Percentiles rank a stretch among this genome's conserved stretches.
phyloP scores from a whole-genome alignment of 2,329 filamentous ascomycete species.

The Ascochyta pisi region DNA sequence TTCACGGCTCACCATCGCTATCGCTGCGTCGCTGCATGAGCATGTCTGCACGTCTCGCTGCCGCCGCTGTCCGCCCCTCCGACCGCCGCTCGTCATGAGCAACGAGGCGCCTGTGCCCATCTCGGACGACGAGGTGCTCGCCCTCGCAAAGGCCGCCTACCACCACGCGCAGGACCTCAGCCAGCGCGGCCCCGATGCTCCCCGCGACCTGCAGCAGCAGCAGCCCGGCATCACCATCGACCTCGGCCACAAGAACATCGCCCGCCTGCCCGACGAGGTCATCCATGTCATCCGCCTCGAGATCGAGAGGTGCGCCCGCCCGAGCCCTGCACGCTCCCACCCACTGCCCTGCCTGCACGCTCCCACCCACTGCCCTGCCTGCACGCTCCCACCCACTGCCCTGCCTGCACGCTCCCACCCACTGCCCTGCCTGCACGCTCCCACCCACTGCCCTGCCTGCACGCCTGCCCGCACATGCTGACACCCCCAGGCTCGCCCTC shows the following conservation, averaged over 20 bases:
- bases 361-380: too few species aligned
- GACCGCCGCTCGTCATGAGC: slow-evolving; percentile 42
- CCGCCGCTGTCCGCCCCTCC: slow-evolving; percentile 14
- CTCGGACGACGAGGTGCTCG: slow-evolving; percentile 69
- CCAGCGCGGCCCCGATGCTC: slow-evolving; percentile 58
- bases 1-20: neutral
- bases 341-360: too few species aligned
- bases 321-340: neutral
- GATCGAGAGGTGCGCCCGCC: slow-evolving; percentile 66
- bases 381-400: too few species aligned
- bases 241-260: slow-evolving; percentile 76
- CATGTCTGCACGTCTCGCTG: slow-evolving; percentile 8
- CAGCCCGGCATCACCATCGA: slow-evolving; percentile 78
- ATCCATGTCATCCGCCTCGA: slow-evolving; percentile 77
- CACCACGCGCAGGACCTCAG: slow-evolving; percentile 70
- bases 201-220: slow-evolving; percentile 60
- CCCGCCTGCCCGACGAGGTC: slow-evolving; percentile 73
- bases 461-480: neutral
- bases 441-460: too few species aligned
- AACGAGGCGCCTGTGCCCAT: slow-evolving; percentile 55
- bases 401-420: too few species aligned
- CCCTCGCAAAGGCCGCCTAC: slow-evolving; percentile 71
- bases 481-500: slow-evolving; percentile 68
- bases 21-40: slow-evolving; percentile 1
- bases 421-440: too few species aligned